Evolutionary conservation across 2,329 filamentous ascomycete species (phyloP), one percentile per base, ranked within the genome.

Genomic region (Fusarium nematophilum): DNA sequence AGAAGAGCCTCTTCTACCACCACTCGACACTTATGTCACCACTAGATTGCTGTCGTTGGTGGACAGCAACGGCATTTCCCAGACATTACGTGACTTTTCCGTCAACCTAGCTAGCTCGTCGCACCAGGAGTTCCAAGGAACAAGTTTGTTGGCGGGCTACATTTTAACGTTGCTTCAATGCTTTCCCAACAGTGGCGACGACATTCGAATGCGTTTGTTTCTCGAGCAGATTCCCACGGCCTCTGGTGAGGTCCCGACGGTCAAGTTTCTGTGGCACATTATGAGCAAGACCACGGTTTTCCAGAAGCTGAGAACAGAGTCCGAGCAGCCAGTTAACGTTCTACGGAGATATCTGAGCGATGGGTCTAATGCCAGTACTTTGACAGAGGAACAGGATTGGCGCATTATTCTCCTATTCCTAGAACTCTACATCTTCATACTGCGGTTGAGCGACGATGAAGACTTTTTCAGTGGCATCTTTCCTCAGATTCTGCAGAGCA

Each of bases 201-300:
- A 97, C 55, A 96, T 97, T 57, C 89, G 93, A 17, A 96, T 98
- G 92, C 94, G 92, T 78, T 80, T 98, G 1, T 98, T 95, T 70
- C 82, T 95, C 33, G 72, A 73, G 21, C 64, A 75, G 46, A 75
- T 78, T 11, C 73, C 74, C 14, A 72, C 70, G 3, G 17, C 61
- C 6, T 59, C 65, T 5, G 91, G 92, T 0, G 86, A 90, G 36
- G 81, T 90, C 5, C 76, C 81, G 3, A 76, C 70, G 45, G 73
- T 68, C 64, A 76, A 90, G 65, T 97, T 92, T 70, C 91, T 98
- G 65, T 97, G 95, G 92, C 83, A 90, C 48, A 83, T 78, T 27
- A 81, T 79, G 67, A 78, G 73, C 13, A 73, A 75, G 51, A 85
- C 83, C 0, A 68, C 69, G 0, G 72, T 83, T 3, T 76, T 76